Percentiles rank a stretch among this genome's conserved stretches.
Conservation (phyloP, 1,284 basidiomycete genomes). For the Rhodotorula glutinis region DNA sequence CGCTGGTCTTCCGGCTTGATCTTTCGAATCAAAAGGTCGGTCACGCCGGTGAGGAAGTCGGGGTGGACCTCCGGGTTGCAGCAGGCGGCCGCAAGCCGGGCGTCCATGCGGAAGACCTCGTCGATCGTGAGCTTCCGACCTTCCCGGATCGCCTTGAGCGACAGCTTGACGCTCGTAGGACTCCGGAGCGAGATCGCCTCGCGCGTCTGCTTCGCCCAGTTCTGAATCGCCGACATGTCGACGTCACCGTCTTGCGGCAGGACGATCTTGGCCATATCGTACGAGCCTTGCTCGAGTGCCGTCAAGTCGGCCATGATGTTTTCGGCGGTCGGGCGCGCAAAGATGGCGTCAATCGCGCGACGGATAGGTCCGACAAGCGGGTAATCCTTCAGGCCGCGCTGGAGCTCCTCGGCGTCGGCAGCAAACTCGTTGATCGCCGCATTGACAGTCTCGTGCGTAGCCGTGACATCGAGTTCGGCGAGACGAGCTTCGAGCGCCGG, state of each 20-base stretch:
- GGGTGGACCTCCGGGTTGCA: conserved; percentile 64
- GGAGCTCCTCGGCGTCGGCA: conserved; percentile 65
- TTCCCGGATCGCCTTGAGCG: conserved; percentile 69
- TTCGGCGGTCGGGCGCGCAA: conserved; percentile 66
- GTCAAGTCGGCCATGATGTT: conserved; percentile 64
- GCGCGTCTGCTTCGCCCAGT: conserved; percentile 73
- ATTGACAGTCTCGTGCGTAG: conserved; percentile 58
- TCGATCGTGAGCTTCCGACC: conserved; percentile 63
- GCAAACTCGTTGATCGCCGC: conserved; percentile 53
- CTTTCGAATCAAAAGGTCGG: conserved; percentile 68
- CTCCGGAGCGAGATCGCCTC: conserved; percentile 65
- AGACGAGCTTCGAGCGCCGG: conserved; percentile 58
- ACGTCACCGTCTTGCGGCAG: conserved; percentile 50
- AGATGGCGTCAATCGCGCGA: conserved; percentile 71
- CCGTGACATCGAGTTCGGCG: conserved; percentile 47
- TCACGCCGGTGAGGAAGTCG: conserved; percentile 80
- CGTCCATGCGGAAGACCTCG: conserved; percentile 73
- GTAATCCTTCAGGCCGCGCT: conserved; percentile 52
- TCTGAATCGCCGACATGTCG: conserved; percentile 43
- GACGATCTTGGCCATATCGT: conserved; percentile 22
- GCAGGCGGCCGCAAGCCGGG: conserved; percentile 72
- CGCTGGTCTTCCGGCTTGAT: conserved; percentile 50
- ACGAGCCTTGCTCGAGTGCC: conserved; percentile 48
- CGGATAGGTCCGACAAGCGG: conserved; percentile 63
- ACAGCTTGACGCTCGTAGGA: conserved; percentile 84